phyloP scores from a whole-genome alignment of 352 stramenopile genomes.

The Pythium monospermum region DNA sequence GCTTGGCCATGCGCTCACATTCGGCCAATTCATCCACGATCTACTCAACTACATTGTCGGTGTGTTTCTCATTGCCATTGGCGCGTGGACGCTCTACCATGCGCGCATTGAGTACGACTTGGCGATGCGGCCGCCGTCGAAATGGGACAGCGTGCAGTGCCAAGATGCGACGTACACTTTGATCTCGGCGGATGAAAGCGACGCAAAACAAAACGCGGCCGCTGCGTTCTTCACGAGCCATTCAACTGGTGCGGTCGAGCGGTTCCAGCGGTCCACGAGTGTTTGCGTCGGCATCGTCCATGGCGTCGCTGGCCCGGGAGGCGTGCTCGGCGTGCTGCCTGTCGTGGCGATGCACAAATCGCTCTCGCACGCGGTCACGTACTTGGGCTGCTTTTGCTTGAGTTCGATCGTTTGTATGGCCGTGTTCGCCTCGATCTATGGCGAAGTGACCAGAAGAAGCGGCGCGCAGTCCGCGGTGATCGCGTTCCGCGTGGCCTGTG shows the following conservation, averaged over 20 bases:
- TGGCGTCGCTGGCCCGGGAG: conserved; percentile 74
- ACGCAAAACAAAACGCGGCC: conserved; percentile 5
- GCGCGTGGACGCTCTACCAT: conserved; percentile 43
- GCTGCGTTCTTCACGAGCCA: conserved; percentile 19
- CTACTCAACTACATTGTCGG: conserved; percentile 66
- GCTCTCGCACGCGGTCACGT: conserved; percentile 43
- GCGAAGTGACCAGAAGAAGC: conserved; percentile 42
- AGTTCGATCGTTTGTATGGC: conserved; percentile 88
- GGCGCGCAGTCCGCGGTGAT: conserved; percentile 21
- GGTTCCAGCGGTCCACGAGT: conserved; percentile 27
- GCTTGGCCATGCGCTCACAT: conserved; percentile 32
- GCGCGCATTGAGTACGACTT: conserved; percentile 30
- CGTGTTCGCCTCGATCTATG: conserved; percentile 78
- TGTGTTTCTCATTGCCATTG: conserved; percentile 54
- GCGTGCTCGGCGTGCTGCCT: conserved; percentile 80
- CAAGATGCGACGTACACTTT: conserved; percentile 51
- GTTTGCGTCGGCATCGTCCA: conserved; percentile 79
- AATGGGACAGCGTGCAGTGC: conserved; percentile 51
- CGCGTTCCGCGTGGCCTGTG: conserved; percentile 40
- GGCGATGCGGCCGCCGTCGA: conserved; percentile 26
- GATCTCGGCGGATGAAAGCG: conserved; percentile 18
- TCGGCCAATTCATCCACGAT: conserved; percentile 22
- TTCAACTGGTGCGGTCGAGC: neutral
- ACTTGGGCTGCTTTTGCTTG: conserved; percentile 83
- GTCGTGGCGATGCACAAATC: conserved; percentile 64